Base-by-base conservation (phyloP, 2,329 filamentous ascomycete species). In the Coccinonectria pachysandricola region DNA sequence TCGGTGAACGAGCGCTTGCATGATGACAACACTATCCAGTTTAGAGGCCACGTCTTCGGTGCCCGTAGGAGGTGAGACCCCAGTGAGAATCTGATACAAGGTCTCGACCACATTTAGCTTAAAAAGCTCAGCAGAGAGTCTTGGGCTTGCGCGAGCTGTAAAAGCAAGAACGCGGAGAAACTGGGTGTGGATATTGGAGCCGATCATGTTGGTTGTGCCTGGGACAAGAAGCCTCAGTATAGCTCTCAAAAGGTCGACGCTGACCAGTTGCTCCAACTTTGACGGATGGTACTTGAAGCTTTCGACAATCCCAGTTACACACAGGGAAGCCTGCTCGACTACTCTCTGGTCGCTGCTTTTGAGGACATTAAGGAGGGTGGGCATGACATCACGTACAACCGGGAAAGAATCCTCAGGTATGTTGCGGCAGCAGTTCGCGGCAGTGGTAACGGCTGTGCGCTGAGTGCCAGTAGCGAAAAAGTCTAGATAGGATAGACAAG, bases 391-490 rank as follows among this genome's bases (percentile, higher is more conserved):
- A 48, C 79, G 75, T 24, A 98, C 82, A 7, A 92, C 87, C 1
- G 76, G 65, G 49, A 98, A 98, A 0, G 85, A 92, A 46, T 96
- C 91, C 43, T 88, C 80, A 2, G 87, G 84, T 11, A 98, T 91
- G 49, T 95, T 95, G 37, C 91, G 82, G 54, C 92, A 98, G 60
- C 91, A 98, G 50, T 98, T 98, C 30, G 91, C 92, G 7, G 92
- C 91, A 8, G 88, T 98, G 3, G 87, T 96, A 6, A 98, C 91
- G 6, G 91, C 91, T 9, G 88, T 95, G 39, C 91, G 75, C 56
- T 98, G 91, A 3, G 91, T 96, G 54, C 88, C 91, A 0, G 91
- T 98, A 10, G 88, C 81, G 48, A 98, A 98, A 58, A 98, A 98
- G 52, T 98, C 91, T 31, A 98, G 71, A 50, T 91, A 96, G 0